Evolutionary conservation across 257 asterid genomes (phyloP), one percentile per base, ranked within the genome.

Genomic region (Striga asiatica): DNA sequence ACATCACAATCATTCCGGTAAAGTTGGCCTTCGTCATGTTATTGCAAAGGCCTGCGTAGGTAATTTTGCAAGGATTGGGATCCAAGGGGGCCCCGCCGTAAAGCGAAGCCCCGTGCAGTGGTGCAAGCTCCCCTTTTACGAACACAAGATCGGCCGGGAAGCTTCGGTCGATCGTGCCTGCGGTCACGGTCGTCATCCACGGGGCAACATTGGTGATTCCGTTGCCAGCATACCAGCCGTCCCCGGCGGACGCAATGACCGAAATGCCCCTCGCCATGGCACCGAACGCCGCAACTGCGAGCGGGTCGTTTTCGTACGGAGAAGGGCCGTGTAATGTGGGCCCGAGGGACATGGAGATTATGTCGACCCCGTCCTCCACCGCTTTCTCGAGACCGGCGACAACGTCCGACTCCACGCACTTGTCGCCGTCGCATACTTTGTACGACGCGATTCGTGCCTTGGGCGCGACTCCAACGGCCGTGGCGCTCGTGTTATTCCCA

Each of bases 131-230:
- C 0, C 93, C 93, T 50, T 85, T 74, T 42, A 34, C 80, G 0
- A 89, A 78, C 45, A 81, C 32, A 0, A 89, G 60, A 65, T 79
- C 82, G 2, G 94, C 94, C 0, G 82, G 83, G 24, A 85, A 89
- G 13, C 27, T 74, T 20, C 97, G 50, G 43, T 89, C 97, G 0
- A 89, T 85, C 0, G 97, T 89, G 70, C 97, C 70, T 0, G 97
- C 97, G 0, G 95, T 95, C 6, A 85, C 86, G 1, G 81, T 81
- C 0, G 91, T 85, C 50, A 85, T 74, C 97, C 97, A 89, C 0
- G 97, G 94, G 2, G 95, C 84, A 4, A 81, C 79, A 31, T 89
- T 89, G 0, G 84, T 77, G 7, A 85, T 87, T 0, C 78, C 68
- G 70, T 42, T 51, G 37, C 13, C 42, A 20, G 0, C 97, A 0